A percentile compares a stretch with the other conserved stretches of the same genome.
These are phyloP conservation scores for Ceratonia siliqua DNA, from an alignment of 306 rosid genomes.

Conservation along the genomic window DNA sequence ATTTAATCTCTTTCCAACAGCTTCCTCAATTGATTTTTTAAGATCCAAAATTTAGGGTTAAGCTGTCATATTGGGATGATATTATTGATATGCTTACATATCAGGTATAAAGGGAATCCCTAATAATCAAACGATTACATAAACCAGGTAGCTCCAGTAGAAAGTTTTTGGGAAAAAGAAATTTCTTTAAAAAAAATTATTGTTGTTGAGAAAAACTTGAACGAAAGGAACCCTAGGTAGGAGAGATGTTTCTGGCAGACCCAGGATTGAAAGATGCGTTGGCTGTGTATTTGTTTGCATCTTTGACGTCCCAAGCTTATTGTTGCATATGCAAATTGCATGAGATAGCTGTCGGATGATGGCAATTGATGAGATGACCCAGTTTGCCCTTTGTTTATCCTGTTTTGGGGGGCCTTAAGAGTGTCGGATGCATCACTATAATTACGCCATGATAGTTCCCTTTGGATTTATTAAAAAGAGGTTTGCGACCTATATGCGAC, in stretches of 20 bases:
- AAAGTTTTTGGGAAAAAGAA: not conserved
- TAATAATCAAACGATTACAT: not conserved
- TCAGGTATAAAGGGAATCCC: not conserved
- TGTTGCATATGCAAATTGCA: conserved; percentile 30
- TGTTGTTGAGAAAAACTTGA: no score
- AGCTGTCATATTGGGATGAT: conserved; percentile 10
- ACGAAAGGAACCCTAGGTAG: no score
- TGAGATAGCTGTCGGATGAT: conserved; percentile 28
- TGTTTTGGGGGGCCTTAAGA: conserved; percentile 20
- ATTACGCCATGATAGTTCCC: conserved; percentile 32
- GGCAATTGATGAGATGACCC: conserved; percentile 4
- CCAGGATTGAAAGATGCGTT: conserved; percentile 27
- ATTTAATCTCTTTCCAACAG: no score
- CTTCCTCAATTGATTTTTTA: not conserved
- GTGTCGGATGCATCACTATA: conserved; percentile 13
- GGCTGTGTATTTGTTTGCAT: conserved; percentile 39
- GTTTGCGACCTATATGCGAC: conserved; percentile 44
- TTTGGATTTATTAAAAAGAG: conserved; percentile 39
- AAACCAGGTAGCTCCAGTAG: not conserved
- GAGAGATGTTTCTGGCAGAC: not conserved
- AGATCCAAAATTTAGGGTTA: not conserved
- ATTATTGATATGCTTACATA: not conserved
- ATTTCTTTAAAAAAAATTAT: no score
- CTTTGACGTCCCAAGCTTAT: conserved; percentile 12
- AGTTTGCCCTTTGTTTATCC: not conserved